phyloP scores from a whole-genome alignment of 2,329 filamentous ascomycete species.

The Aureobasidium melanogenum region DNA sequence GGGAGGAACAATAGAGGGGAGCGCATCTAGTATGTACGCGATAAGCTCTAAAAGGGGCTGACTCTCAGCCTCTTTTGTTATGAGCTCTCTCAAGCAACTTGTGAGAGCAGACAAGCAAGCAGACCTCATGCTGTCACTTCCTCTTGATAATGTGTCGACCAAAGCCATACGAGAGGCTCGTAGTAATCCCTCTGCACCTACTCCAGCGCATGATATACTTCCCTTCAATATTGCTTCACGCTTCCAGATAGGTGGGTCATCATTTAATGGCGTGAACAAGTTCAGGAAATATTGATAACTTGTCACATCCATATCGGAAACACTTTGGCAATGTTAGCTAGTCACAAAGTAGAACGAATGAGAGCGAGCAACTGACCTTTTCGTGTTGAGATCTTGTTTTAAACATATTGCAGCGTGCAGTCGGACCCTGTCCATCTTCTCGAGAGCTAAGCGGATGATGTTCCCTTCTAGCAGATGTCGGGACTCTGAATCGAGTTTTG shows the following conservation, averaged over 20 bases:
- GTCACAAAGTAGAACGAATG: background rate
- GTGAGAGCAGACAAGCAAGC: conserved; percentile 19
- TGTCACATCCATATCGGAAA: conserved; percentile 36
- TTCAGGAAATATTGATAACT: conserved; percentile 51
- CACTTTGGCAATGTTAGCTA: background rate
- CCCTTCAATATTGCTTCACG: conserved; percentile 51
- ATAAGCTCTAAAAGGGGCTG: conserved; percentile 54
- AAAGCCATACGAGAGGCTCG: conserved; percentile 60
- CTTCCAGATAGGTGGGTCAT: conserved; percentile 27
- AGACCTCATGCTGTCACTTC: conserved; percentile 5
- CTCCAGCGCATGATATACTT: conserved; percentile 63
- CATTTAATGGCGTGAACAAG: conserved; percentile 41
- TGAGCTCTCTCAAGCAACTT: conserved; percentile 14
- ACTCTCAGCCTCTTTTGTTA: background rate
- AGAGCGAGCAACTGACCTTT: background rate
- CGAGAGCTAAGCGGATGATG: conserved; percentile 61
- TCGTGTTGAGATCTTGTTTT: background rate
- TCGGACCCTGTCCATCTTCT: conserved; percentile 85
- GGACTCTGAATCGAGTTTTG: background rate
- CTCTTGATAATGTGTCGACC: conserved; percentile 31
- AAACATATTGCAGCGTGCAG: conserved; percentile 46
- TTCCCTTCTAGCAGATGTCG: conserved; percentile 18
- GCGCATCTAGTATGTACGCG: conserved; percentile 54
- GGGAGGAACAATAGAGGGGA: conserved; percentile 14
- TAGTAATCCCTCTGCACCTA: conserved; percentile 67